Base-by-base conservation (phyloP, 1,284 basidiomycete species). In the Sporisorium sorghi region DNA sequence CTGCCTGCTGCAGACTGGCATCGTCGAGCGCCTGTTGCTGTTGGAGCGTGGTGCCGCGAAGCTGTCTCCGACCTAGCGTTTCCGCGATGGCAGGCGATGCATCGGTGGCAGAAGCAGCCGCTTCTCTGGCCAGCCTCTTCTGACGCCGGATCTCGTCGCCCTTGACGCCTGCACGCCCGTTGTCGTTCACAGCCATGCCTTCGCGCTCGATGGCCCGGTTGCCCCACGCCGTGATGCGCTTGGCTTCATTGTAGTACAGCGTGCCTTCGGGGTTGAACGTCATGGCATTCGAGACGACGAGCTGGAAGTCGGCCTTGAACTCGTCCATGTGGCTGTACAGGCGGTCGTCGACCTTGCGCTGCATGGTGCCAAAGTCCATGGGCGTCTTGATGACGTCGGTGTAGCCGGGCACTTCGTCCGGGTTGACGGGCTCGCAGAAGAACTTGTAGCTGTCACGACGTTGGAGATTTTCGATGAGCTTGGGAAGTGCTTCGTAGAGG, bases 391-490 rank as follows among this genome's bases (percentile, higher is more conserved):
- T 88, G 32, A 89, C 82, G 78, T 92, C 90, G 3, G 86, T 71
- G 77, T 93, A 93, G 3, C 90, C 90, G 1, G 90, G 88, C 0
- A 93, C 90, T 73, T 89, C 87, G 0, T 86, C 84, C 0, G 85
- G 83, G 82, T 92, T 87, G 12, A 93, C 92, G 0, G 92, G 91
- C 44, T 86, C 83, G 56, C 92, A 85, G 81, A 93, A 93, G 85
- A 93, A 93, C 6, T 90, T 91, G 87, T 93, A 93, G 83, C 91
- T 90, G 81, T 93, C 92, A 82, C 91, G 92, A 85, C 92, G 67
- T 24, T 64, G 59, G 8, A 75, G 68, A 15, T 71, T 75, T 7
- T 75, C 73, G 47, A 75, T 67, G 21, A 75, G 73, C 51, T 71
- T 75, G n/a, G 73, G 73, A 2, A 75, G 54, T 23, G 73, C 67